Evolutionary conservation across 73 alveolate species (phyloP).

Genomic region (Blepharisma stoltei): DNA sequence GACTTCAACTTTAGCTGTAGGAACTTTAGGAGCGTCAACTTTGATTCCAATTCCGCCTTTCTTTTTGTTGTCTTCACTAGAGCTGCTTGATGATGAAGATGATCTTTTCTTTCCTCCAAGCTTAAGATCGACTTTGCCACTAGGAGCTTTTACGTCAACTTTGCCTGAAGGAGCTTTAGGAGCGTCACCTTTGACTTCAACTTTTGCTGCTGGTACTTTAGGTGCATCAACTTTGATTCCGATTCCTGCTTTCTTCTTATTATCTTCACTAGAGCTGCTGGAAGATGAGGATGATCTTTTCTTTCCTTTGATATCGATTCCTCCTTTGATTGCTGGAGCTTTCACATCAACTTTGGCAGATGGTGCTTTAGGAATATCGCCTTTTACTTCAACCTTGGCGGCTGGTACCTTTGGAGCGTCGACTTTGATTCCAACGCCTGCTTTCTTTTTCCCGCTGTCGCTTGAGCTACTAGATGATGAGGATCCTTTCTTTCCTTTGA

Average conservation of each 20-base stretch:
- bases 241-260: no score
- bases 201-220: not conserved
- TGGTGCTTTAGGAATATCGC: not conserved
- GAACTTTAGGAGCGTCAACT: not conserved
- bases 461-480: not conserved
- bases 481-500: not conserved
- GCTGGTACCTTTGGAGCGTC: no score
- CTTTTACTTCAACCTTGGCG: no score
- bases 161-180: not conserved
- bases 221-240: no score
- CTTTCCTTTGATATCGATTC: not conserved
- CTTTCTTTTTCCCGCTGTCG: not conserved
- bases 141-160: not conserved
- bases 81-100: conserved; percentile 9
- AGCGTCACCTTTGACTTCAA: not conserved
- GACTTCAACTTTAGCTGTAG: not conserved
- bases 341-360: conserved; percentile 12
- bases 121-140: not conserved
- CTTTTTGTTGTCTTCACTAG: not conserved
- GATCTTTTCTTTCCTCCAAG: not conserved
- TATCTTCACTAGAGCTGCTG: no score
- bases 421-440: not conserved
- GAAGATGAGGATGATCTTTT: no score
- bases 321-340: not conserved
- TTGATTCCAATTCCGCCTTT: not conserved